phyloP scores from a whole-genome alignment of 768 basidiomycete species.

The Trametes cinnabarina region DNA sequence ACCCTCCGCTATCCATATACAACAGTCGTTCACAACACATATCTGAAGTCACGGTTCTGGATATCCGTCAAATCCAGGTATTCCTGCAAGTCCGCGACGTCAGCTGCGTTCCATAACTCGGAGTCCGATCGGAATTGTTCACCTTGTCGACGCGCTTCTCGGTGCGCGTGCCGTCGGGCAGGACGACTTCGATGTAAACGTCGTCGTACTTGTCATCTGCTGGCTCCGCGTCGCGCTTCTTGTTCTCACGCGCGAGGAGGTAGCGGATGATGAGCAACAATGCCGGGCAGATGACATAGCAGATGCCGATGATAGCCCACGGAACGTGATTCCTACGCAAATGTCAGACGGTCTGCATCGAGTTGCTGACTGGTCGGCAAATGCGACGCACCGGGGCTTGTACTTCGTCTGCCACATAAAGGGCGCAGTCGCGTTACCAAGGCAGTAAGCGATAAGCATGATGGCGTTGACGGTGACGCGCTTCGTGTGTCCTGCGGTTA shows the following conservation, averaged over 20 bases:
- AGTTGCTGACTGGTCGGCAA: neutral
- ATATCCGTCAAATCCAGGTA: constrained; percentile 71
- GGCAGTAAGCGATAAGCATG: constrained; percentile 67
- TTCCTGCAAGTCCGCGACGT: constrained; percentile 41
- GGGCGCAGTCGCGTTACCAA: constrained; percentile 67
- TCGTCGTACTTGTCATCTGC: constrained; percentile 54
- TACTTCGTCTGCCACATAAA: constrained; percentile 77
- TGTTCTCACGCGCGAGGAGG: constrained; percentile 60
- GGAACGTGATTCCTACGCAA: constrained; percentile 63
- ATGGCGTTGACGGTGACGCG: constrained; percentile 69
- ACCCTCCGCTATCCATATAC: neutral
- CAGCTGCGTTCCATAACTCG: neutral
- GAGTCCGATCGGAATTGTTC: constrained; percentile 1
- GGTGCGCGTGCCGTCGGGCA: constrained; percentile 50
- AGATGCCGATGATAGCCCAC: constrained; percentile 73
- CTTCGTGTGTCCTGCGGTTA: constrained; percentile 74
- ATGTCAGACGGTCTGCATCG: neutral
- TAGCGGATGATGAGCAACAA: constrained; percentile 50
- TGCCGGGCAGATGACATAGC: constrained; percentile 53
- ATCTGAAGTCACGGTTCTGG: constrained; percentile 72
- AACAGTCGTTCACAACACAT: constrained; percentile 47
- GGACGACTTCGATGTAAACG: constrained; percentile 53
- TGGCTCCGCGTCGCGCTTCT: constrained; percentile 56
- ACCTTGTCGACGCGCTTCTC: constrained; percentile 69
- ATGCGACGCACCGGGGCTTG: constrained; percentile 50